A percentile compares a stretch with the other conserved stretches of the same genome.
Evolutionary conservation across 768 basidiomycete species (phyloP).

Genomic region (Boletus pseudopeckii): DNA sequence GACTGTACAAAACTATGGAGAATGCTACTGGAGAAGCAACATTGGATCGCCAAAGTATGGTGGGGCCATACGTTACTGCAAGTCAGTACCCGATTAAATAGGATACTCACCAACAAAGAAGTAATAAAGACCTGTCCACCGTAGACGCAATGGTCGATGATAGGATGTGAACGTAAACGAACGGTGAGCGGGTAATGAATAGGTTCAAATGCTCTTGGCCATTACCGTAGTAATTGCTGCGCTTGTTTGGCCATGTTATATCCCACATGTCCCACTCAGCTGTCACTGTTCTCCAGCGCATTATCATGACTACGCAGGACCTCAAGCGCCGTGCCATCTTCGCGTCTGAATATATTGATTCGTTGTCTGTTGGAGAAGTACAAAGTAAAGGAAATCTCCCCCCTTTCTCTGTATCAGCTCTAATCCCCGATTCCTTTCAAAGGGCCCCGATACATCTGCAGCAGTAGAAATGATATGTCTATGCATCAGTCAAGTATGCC

Average conservation of each 20-base stretch:
- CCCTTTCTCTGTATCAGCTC: too few relatives aligned
- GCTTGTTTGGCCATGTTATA: conserved; percentile 19
- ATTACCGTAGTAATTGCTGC: background rate
- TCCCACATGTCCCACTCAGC: background rate
- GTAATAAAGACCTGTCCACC: background rate
- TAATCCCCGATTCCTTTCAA: too few relatives aligned
- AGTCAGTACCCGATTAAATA: too few relatives aligned
- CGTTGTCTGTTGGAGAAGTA: too few relatives aligned
- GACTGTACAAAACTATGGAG: conserved; percentile 21
- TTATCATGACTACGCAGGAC: too few relatives aligned
- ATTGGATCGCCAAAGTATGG: background rate
- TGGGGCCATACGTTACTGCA: background rate
- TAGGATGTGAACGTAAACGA: background rate
- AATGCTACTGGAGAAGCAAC: background rate
- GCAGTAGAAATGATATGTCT: too few relatives aligned
- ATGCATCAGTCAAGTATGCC: background rate
- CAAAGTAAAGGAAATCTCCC: too few relatives aligned
- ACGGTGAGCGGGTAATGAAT: background rate
- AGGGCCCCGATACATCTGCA: too few relatives aligned
- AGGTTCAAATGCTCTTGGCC: background rate
- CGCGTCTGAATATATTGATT: too few relatives aligned
- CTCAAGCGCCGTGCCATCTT: too few relatives aligned
- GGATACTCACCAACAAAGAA: background rate
- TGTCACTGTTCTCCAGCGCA: too few relatives aligned
- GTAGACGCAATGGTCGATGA: background rate